Base-by-base conservation (phyloP, 306 rosid species). In the Rubus idaeus region DNA sequence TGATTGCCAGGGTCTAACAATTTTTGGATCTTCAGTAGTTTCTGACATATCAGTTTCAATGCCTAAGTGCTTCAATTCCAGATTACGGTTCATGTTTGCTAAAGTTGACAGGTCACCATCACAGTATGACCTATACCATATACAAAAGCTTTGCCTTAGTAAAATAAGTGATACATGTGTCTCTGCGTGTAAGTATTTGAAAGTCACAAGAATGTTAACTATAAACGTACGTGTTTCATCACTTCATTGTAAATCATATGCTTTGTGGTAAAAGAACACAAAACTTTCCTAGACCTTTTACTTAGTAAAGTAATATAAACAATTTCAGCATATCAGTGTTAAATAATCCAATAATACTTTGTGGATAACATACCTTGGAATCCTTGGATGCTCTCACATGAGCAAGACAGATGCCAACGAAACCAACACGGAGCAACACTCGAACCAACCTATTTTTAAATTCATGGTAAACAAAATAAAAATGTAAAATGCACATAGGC, bases 351-450 rank as follows among this genome's bases (percentile, higher is more conserved):
- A 21, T 23, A 49, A 16, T 14, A 64, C 41, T 0, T 52, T 68
- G 77, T 72, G 42, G 61, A 39, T 41, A 61, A 72, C 70, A 71
- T 89, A 89, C n/a, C n/a, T n/a, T n/a, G n/a, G n/a, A n/a, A n/a
- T n/a, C 98, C 98, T 89, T 70, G 44, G 93, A 88, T 73, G 96
- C 89, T 81, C 87, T 90, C 78, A 88, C 97, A 44, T 88, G 94
- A 12, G 90, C 87, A 55, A 93, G 92, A 81, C 97, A 91, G 65
- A 93, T 82, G 76, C 98, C 98, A 82, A 91, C 98, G 85, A 93
- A 87, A 82, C 98, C n/a, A n/a, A n/a, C n/a, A n/a, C n/a, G n/a
- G n/a, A n/a, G n/a, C 98, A 82, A 93, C 96, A 75, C 98, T 97
- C 9, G 98, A 88, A 63, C 98, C 97, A 79, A 93, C 87, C 98